Evolutionary conservation across 495 filamentous ascomycete species (phyloP).

Genomic region (Penicillium samsonianum): DNA sequence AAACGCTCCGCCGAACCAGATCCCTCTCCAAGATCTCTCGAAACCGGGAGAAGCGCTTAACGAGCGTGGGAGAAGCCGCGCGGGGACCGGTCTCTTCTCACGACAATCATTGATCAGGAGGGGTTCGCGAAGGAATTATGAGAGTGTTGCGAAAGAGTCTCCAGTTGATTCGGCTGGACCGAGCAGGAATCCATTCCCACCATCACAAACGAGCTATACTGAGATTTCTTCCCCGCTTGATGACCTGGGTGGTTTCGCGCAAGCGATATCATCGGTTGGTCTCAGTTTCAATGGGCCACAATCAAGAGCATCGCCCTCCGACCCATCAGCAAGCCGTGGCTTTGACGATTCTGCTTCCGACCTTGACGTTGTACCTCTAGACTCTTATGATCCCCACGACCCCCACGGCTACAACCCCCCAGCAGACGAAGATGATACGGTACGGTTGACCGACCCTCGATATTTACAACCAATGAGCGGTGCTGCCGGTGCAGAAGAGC

Average conservation of each 20-base stretch:
- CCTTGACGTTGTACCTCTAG: slow-evolving; percentile 36
- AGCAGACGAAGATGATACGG: slow-evolving; percentile 62
- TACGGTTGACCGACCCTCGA: slow-evolving; percentile 61
- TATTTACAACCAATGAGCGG: slow-evolving; percentile 70
- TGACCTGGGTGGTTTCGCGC: slow-evolving; percentile 55
- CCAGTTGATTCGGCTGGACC: slow-evolving; percentile 38
- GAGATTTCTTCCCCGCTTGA: slow-evolving; percentile 47
- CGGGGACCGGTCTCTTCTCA: slow-evolving; percentile 37
- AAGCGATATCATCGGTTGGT: slow-evolving; percentile 62
- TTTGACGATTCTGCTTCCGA: slow-evolving; percentile 34
- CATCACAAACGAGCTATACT: slow-evolving; percentile 30
- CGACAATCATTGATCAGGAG: slow-evolving; percentile 41
- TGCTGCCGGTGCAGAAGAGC: slow-evolving; percentile 47
- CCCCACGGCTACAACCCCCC: slow-evolving; percentile 51
- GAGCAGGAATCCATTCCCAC: slow-evolving; percentile 28
- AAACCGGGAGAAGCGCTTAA: slow-evolving; percentile 46
- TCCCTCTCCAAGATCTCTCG: slow-evolving; percentile 81
- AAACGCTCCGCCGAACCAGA: slow-evolving; percentile 58
- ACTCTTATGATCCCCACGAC: slow-evolving; percentile 28
- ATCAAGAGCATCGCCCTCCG: slow-evolving; percentile 23
- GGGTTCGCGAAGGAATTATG: slow-evolving; percentile 45
- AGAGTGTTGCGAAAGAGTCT: slow-evolving; percentile 55
- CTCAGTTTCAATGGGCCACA: slow-evolving; percentile 51
- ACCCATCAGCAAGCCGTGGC: slow-evolving; percentile 22
- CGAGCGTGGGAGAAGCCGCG: slow-evolving; percentile 33